Evolutionary conservation across 2,329 filamentous ascomycete species (phyloP), one percentile per base, ranked within the genome.

Genomic region (Ceratocystis diversiconidia): DNA sequence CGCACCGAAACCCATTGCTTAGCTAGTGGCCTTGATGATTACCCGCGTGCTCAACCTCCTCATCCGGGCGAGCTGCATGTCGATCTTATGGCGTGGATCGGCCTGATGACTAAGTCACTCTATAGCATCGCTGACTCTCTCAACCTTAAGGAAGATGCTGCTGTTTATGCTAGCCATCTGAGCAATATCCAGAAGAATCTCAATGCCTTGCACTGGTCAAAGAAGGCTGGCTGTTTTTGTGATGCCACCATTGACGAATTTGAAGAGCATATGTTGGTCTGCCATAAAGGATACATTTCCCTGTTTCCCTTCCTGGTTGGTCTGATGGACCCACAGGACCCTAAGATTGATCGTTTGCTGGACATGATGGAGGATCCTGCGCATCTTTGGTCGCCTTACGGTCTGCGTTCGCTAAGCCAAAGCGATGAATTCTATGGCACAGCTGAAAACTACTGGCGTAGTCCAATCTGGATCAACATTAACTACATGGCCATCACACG

Each of bases 21-120:
- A 61, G 95, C 94, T 4, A 96, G 91, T 63, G 94, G 94, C 2
- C 83, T 99, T 1, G 94, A 99, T 72, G 94, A 99, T 76, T 99
- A 97, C 73, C 94, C 94, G 62, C 89, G 94, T 61, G 82, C 94
- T 7, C 90, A 95, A 75, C 92, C 94, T 15, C 94, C 94, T 30
- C 92, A 96, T 74, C 92, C 94, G 0, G 92, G 90, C 71, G 94
- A 99, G 82, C 82, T 99, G 62, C 92, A 99, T 74, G 86, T 95
- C 36, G 94, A 99, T 75, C 80, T 97, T 64, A 88, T 99, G 74
- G 89, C 89, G 63, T 99, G 94, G 94, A 88, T 99, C 76, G 94
- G 92, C n/a, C 84, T 96, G 78, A 95, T 96, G 90, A 87, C 89
- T 50, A 85, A 87, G 69, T 87, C 88, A n/a, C 83, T 99, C 65